phyloP scores from a whole-genome alignment of 306 rosid species.

The Vachellia pachyceras region DNA sequence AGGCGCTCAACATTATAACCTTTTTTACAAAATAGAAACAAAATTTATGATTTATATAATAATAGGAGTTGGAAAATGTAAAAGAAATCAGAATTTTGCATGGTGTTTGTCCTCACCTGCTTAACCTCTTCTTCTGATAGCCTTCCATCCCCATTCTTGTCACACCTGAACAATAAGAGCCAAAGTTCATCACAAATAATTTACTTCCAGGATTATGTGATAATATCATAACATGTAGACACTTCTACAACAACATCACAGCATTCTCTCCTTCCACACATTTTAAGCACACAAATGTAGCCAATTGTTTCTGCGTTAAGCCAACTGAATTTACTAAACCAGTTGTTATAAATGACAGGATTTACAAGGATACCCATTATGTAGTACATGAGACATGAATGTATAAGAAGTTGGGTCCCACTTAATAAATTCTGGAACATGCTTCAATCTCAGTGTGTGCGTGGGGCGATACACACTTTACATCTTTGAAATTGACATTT shows the following conservation, averaged over 20 bases:
- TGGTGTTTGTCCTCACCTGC: slow-evolving; percentile 64
- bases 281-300: not conserved
- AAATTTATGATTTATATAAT: slow-evolving; percentile 34
- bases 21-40: slow-evolving; percentile 50
- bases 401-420: not conserved
- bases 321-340: not conserved
- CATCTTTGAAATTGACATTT: not conserved
- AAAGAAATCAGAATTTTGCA: not conserved
- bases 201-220: not conserved
- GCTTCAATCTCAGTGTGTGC: no score
- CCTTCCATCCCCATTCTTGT: slow-evolving; percentile 96
- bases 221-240: not conserved
- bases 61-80: not conserved
- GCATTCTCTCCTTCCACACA: not conserved
- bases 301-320: not conserved
- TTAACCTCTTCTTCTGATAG: slow-evolving; percentile 87
- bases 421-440: no score
- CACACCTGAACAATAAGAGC: slow-evolving; percentile 70
- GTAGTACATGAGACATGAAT: not conserved
- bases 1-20: slow-evolving; percentile 93
- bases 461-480: not conserved
- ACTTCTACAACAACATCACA: not conserved
- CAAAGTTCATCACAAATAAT: slow-evolving; percentile 29
- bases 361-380: no score
- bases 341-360: not conserved